Base-by-base conservation (phyloP, 2,329 filamentous ascomycete species). In the Mycosphaerella sp. region DNA sequence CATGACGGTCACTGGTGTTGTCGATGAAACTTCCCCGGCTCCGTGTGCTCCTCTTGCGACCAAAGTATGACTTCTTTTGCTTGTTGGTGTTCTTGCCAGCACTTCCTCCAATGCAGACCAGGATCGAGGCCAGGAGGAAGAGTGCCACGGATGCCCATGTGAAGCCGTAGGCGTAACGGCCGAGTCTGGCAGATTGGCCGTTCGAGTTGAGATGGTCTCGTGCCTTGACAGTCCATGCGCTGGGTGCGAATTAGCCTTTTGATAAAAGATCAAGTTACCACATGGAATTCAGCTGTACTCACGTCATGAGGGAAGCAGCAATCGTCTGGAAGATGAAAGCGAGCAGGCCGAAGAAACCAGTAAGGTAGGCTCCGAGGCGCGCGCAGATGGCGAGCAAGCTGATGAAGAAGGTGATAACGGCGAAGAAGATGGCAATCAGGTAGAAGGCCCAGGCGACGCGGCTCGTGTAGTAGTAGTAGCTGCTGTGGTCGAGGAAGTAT, bases 371-470 rank as follows among this genome's bases (percentile, higher is more conserved):
- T 44, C 85, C 87, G 1, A 90, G 76, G 53, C 87, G 82, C 34
- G 83, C 83, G 71, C 78, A 87, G 66, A 86, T 83, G 12, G 86
- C 85, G 12, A 90, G 72, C 58, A 89, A 77, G 59, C 83, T 81
- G 9, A 78, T 73, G 70, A 89, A 80, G 67, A 91, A 82, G 58
- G 85, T 81, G 26, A 82, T 53, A 45, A 81, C 78, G 59, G 81
- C 81, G 70, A 95, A 93, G 77, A 95, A 83, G 38, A 96, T 80
- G 14, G 84, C 82, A 61, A 97, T 85, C 53, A 97, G 76, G 75
- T 87, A 87, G 72, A 95, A 93, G 38, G 91, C 89, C 81, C 92
- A 97, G 71, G 89, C 86, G 76, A 96, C 95, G 40, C 92, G 83
- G 75, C 89, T 95, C 68, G 93, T 79, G 73, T 90, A 89, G 75